Conservation (phyloP, 129 eudicot species). For the Scalesia atractyloides region DNA sequence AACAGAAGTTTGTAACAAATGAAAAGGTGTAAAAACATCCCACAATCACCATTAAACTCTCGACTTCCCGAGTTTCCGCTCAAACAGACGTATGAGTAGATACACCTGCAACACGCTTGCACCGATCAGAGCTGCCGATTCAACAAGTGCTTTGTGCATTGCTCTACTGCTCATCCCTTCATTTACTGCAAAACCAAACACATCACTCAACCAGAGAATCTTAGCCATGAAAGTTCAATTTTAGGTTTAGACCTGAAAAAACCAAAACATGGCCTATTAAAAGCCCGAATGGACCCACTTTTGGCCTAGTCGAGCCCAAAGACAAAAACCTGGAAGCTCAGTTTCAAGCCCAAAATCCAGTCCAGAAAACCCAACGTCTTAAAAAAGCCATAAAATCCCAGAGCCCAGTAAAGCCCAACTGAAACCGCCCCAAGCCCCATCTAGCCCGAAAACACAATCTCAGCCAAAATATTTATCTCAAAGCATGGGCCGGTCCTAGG, state of each 20-base stretch:
- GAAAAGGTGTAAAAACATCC: conserved; percentile 15
- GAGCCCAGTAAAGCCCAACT: neutral
- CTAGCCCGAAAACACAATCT: neutral
- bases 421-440: neutral
- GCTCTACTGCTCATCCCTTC: conserved; percentile 86
- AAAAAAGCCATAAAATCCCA: neutral
- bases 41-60: conserved; percentile 50
- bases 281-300: neutral
- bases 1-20: conserved; percentile 20
- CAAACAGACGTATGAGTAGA: conserved; percentile 75
- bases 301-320: no score
- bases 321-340: neutral
- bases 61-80: conserved; percentile 66
- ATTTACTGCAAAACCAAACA: conserved; percentile 59
- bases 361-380: neutral
- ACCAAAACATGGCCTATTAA: neutral
- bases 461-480: neutral
- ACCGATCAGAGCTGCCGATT: conserved; percentile 68
- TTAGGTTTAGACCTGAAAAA: neutral
- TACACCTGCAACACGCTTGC: conserved; percentile 85
- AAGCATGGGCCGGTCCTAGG: neutral
- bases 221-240: neutral
- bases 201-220: neutral
- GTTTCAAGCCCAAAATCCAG: neutral
- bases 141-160: conserved; percentile 79